These are phyloP conservation scores for Phytopythium delawarense DNA, from an alignment of 352 stramenopile species.

Conservation along the genomic window DNA sequence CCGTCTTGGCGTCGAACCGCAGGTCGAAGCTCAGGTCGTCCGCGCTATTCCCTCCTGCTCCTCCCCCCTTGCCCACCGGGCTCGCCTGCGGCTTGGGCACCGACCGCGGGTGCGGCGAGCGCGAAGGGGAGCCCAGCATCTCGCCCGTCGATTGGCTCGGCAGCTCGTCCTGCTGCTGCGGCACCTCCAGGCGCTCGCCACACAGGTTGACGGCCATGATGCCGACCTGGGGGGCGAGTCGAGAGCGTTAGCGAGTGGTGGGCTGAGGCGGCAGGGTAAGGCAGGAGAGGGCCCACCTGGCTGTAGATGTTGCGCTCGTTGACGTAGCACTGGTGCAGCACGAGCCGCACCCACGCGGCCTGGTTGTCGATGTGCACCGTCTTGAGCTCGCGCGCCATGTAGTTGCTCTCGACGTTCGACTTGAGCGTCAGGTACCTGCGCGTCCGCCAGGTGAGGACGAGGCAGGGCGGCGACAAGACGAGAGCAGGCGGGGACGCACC, in stretches of 20 bases:
- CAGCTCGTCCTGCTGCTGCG: slow-evolving; percentile 21
- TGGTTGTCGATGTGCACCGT: slow-evolving; percentile 88
- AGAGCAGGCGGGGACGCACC: slow-evolving; percentile 21
- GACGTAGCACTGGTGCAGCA: slow-evolving; percentile 86
- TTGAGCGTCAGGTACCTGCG: slow-evolving; percentile 70
- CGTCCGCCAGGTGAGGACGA: neutral
- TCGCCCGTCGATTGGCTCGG: slow-evolving; percentile 50
- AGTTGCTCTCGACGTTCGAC: slow-evolving; percentile 78
- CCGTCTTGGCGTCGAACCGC: slow-evolving; percentile 88
- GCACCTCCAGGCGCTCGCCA: slow-evolving; percentile 44
- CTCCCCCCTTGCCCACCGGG: neutral
- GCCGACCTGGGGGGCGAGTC: slow-evolving; percentile 39
- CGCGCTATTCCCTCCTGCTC: slow-evolving; percentile 2
- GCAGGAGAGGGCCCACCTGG: slow-evolving; percentile 24
- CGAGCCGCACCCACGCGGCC: slow-evolving; percentile 80
- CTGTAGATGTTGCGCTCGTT: slow-evolving; percentile 90
- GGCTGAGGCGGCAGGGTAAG: neutral
- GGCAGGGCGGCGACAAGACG: neutral
- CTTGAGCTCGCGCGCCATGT: slow-evolving; percentile 91
- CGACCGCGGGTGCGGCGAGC: slow-evolving; percentile 12
- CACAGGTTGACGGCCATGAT: slow-evolving; percentile 89
- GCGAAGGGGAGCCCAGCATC: slow-evolving; percentile 9
- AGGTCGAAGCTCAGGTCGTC: slow-evolving; percentile 80
- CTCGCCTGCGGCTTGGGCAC: slow-evolving; percentile 17
- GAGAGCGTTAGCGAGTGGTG: neutral